phyloP scores from a whole-genome alignment of 179 eudicot species.

The Heliamphora ciliata region DNA sequence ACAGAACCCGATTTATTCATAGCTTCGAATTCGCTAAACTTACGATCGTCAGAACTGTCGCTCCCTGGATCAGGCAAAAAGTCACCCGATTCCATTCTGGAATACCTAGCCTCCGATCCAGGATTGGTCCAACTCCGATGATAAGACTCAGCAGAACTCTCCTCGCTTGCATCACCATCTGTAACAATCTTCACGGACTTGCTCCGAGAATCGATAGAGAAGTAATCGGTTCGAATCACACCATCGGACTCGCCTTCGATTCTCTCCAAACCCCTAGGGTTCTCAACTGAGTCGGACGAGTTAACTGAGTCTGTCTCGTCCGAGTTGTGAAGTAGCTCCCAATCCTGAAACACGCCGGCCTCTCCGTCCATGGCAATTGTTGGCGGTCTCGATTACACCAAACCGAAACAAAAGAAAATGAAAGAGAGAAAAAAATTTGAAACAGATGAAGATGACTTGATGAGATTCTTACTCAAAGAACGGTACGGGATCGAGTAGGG shows the following conservation, averaged over 20 bases:
- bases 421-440: too few relatives aligned
- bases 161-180: conserved; percentile 17
- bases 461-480: too few relatives aligned
- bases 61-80: conserved; percentile 42
- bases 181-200: neutral
- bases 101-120: conserved; percentile 19
- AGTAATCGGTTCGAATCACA: conserved; percentile 46
- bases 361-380: conserved; percentile 13
- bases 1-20: conserved; percentile 18
- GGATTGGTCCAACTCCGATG: conserved; percentile 65
- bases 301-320: conserved; percentile 13
- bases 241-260: conserved; percentile 24
- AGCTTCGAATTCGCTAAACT: conserved; percentile 19
- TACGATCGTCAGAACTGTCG: conserved; percentile 25
- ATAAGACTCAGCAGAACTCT: conserved; percentile 34
- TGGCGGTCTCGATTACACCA: too few relatives aligned
- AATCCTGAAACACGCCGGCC: conserved; percentile 15
- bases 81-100: conserved; percentile 24
- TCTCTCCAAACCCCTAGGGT: conserved; percentile 10
- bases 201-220: conserved; percentile 36
- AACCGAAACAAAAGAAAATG: too few relatives aligned
- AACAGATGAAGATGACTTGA: too few relatives aligned
- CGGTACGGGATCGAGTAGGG: too few relatives aligned
- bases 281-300: conserved; percentile 17
- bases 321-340: conserved; percentile 23